phyloP scores from a whole-genome alignment of 2,329 filamentous ascomycete species.

The Tolypocladium nubicola region DNA sequence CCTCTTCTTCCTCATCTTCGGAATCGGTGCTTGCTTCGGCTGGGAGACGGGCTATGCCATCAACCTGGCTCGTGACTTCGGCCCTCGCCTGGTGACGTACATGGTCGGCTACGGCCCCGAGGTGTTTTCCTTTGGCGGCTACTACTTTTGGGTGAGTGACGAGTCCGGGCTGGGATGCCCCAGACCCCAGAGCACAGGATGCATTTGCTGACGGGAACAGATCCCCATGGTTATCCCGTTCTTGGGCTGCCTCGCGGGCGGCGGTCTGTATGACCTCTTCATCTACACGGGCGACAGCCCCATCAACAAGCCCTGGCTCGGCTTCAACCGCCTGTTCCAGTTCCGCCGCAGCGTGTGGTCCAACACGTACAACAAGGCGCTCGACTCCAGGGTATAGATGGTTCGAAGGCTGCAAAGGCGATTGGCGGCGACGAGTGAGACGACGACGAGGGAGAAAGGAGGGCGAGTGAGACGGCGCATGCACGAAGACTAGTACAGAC shows the following conservation, averaged over 20 bases:
- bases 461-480: not conserved
- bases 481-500: not conserved
- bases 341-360: constrained; percentile 24
- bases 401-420: not conserved
- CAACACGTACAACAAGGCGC: constrained; percentile 17
- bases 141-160: constrained; percentile 59
- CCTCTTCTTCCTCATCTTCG: constrained; percentile 64
- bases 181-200: not conserved
- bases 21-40: constrained; percentile 61
- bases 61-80: constrained; percentile 63
- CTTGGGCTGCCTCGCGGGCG: constrained; percentile 51
- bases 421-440: not conserved
- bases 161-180: not conserved
- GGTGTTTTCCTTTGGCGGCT: constrained; percentile 56
- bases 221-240: constrained; percentile 66
- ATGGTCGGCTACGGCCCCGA: constrained; percentile 57
- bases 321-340: constrained; percentile 40
- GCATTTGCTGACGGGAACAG: constrained; percentile 22
- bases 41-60: constrained; percentile 72
- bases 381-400: constrained; percentile 12
- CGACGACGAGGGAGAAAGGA: not conserved
- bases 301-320: constrained; percentile 56
- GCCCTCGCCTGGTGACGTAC: constrained; percentile 55
- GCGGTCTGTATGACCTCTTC: constrained; percentile 56
- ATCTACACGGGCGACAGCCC: constrained; percentile 62